A percentile compares a stretch with the other conserved stretches of the same genome.
phyloP scores from a whole-genome alignment of 179 eudicot genomes.

The Drosera spatulata region DNA sequence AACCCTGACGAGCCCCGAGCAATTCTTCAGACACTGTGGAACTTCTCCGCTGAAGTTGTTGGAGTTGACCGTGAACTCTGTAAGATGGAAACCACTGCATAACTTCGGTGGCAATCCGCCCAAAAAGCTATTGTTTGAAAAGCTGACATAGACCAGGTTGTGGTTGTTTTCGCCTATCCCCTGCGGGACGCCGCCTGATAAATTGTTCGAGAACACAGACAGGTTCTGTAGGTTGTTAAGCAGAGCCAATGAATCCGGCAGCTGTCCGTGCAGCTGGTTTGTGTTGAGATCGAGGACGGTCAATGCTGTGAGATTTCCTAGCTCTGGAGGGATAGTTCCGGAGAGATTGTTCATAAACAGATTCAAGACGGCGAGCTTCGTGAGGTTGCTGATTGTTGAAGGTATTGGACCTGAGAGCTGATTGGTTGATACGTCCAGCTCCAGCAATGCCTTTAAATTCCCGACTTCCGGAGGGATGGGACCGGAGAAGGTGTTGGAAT shows the following conservation, averaged over 20 bases:
- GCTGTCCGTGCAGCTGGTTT: conserved; percentile 41
- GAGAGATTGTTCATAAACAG: conserved; percentile 50
- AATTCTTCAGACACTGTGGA: conserved; percentile 61
- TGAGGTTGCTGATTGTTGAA: conserved; percentile 35
- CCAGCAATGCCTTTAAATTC: conserved; percentile 16
- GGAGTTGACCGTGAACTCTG: conserved; percentile 29
- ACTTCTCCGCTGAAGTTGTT: conserved; percentile 51
- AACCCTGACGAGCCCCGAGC: conserved; percentile 43
- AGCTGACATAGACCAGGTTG: conserved; percentile 33
- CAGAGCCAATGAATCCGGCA: conserved; percentile 36
- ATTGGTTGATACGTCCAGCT: conserved; percentile 38
- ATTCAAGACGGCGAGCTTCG: conserved; percentile 22
- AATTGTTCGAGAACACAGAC: conserved; percentile 33
- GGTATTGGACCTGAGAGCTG: conserved; percentile 54
- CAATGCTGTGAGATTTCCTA: conserved; percentile 38
- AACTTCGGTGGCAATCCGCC: conserved; percentile 56
- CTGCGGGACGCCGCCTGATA: conserved; percentile 42
- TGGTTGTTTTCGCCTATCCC: conserved; percentile 41
- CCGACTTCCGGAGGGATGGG: conserved; percentile 49
- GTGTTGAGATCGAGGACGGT: conserved; percentile 26
- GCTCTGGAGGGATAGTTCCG: conserved; percentile 41
- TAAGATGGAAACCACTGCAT: conserved; percentile 43
- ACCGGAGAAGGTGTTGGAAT: conserved; percentile 36
- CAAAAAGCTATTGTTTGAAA: conserved; percentile 54
- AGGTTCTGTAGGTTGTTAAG: conserved; percentile 27